Evolutionary conservation across 176 grass and related monocot species (phyloP).

Genomic region (Bolboschoenus planiculmis): DNA sequence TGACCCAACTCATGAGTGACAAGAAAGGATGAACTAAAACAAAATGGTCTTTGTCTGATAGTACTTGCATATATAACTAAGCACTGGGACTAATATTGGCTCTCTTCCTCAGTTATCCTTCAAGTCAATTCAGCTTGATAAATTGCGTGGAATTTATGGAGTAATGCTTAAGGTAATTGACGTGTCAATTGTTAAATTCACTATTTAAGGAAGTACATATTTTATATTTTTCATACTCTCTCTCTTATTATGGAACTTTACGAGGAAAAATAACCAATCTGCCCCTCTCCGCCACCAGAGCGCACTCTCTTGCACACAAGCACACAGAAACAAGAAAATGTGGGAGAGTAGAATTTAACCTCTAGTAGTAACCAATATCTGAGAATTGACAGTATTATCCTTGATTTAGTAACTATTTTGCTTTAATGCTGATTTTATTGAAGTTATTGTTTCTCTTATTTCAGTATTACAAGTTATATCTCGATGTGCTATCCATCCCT

Average conservation of each 20-base stretch:
- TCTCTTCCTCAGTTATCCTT: constrained; percentile 62
- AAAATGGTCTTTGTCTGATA: constrained; percentile 6
- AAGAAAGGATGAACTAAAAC: neutral
- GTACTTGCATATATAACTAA: constrained; percentile 1
- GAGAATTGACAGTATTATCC: neutral
- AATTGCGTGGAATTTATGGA: constrained; percentile 58
- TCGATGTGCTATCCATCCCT: constrained; percentile 58
- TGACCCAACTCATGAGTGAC: constrained; percentile 1
- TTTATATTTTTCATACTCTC: neutral
- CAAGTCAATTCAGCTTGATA: constrained; percentile 37
- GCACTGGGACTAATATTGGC: neutral
- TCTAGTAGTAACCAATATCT: neutral
- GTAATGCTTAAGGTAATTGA: constrained; percentile 52
- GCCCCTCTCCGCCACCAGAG: neutral
- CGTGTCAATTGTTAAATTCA: neutral
- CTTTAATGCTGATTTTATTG: constrained; percentile 6
- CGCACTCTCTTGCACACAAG: neutral
- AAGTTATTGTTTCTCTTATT: constrained; percentile 29
- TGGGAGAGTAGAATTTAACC: neutral
- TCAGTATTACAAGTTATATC: constrained; percentile 93
- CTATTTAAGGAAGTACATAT: neutral
- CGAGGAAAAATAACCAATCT: neutral
- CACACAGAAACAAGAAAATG: neutral
- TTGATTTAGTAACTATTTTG: constrained; percentile 11
- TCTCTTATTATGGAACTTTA: constrained; percentile 5